Percentiles rank a stretch among this genome's conserved stretches.
Evolutionary conservation across 495 filamentous ascomycete species (phyloP).

Genomic region (Penicillium nucicola): DNA sequence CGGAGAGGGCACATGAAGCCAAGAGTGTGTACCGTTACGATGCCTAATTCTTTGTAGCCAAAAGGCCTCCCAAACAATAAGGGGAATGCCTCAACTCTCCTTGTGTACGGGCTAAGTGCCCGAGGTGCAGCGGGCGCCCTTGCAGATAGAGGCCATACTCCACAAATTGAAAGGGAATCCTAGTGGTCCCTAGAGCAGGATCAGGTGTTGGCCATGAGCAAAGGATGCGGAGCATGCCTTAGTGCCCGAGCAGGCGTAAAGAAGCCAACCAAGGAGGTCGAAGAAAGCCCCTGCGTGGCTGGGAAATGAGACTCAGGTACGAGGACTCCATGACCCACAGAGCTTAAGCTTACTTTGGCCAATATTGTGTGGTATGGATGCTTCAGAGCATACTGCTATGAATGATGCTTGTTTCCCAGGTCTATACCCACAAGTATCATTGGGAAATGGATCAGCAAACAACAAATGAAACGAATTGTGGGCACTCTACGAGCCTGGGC

Average conservation of each 20-base stretch:
- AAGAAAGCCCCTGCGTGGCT: conserved; percentile 4
- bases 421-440: no score
- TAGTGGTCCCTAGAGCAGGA: neutral
- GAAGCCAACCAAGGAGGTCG: conserved; percentile 1
- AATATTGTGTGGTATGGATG: neutral
- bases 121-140: conserved; percentile 12
- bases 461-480: neutral
- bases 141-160: conserved; percentile 15
- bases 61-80: conserved; percentile 20
- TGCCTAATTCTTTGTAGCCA: conserved; percentile 15
- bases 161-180: neutral
- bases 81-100: conserved; percentile 13
- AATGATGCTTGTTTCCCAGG: no score
- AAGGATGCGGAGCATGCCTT: conserved; percentile 14
- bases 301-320: conserved; percentile 5
- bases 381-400: no score
- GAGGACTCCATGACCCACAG: conserved; percentile 3
- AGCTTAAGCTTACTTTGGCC: conserved; percentile 5
- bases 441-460: conserved; percentile 1
- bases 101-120: conserved; percentile 6
- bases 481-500: neutral
- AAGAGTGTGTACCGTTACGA: conserved; percentile 7
- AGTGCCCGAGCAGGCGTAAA: conserved; percentile 5
- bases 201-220: neutral
- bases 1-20: neutral